Evolutionary conservation across 257 asterid genomes (phyloP).

Genomic region (Thymus mandschuricus): DNA sequence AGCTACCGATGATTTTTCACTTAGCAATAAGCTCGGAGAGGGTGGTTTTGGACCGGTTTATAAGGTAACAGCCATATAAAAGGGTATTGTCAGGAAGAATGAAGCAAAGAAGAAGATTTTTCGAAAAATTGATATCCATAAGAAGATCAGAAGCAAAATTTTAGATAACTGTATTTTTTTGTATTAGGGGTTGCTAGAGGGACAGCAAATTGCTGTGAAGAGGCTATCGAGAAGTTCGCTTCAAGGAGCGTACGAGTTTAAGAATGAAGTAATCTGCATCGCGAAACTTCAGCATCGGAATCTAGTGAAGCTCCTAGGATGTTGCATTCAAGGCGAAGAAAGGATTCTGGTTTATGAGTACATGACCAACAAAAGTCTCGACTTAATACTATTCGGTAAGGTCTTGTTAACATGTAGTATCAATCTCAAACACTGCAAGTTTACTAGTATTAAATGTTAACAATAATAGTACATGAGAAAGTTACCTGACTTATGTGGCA

Average conservation of each 20-base stretch:
- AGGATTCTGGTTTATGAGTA: conserved; percentile 43
- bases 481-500: neutral
- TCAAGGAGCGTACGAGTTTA: conserved; percentile 46
- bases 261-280: conserved; percentile 39
- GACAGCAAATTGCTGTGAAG: conserved; percentile 46
- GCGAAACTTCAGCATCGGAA: conserved; percentile 49
- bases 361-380: conserved; percentile 48
- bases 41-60: conserved; percentile 44
- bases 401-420: neutral
- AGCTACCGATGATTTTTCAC: conserved; percentile 26
- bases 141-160: neutral
- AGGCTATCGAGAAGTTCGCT: conserved; percentile 36
- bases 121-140: neutral
- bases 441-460: neutral
- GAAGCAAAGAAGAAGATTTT: too few species aligned
- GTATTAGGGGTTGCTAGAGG: conserved; percentile 31
- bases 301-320: conserved; percentile 47
- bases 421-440: neutral
- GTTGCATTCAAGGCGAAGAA: conserved; percentile 40
- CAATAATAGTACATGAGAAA: too few species aligned
- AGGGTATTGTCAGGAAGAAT: neutral
- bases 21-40: conserved; percentile 35
- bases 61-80: conserved; percentile 30
- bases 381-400: conserved; percentile 32
- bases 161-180: neutral